Base-by-base conservation (phyloP, 2,329 filamentous ascomycete species). In the Colletotrichum incanum region DNA sequence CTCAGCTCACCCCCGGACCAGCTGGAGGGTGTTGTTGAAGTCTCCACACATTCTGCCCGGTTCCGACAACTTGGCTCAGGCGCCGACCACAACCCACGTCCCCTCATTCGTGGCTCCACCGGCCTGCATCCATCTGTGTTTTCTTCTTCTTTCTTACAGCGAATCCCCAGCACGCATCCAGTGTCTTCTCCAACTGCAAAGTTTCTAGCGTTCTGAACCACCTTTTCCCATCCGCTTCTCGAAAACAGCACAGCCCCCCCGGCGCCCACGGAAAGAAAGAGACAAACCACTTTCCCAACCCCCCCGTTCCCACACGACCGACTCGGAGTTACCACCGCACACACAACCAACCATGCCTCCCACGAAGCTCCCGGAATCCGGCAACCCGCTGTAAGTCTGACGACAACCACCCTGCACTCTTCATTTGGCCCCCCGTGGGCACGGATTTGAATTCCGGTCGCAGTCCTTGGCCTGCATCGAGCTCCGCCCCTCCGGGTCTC, bases 361-460 rank as follows among this genome's bases (percentile, higher is more conserved):
- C 14, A 86, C 85, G 16, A 77, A 84, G 75, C 80, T 86, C 37
- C 85, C 85, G 63, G 82, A 82, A 72, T 86, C 84, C 41, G 85
- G 85, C 47, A 86, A 86, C 71, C 85, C 85, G 52, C 79, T 86
- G 85, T 86, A 80, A 78, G 85, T 83, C 26, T 28, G 52, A 39
- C 20, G 31, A 56, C 20, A 37, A 3, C 52, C 31, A 23, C 14
- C 54, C 34, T 50, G 43, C 60, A 62, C 37, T 61, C 37, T 62
- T 52, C 54, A 41, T 66, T 37, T 23, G 23, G 52, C 9, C 1
- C 56, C n/a, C 39, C 26, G 5, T 47, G 12, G 31, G 31, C 65
- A 61, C 23, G 20, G 16, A 28, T 34, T 58, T 23, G 23, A 26
- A 41, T 37, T 34, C 34, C 58, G 20, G 31, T 34, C 45, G 34